These are phyloP conservation scores for Tetradesmus lagerheimii DNA, from an alignment of 139 green algal species.

Conservation along the genomic window DNA sequence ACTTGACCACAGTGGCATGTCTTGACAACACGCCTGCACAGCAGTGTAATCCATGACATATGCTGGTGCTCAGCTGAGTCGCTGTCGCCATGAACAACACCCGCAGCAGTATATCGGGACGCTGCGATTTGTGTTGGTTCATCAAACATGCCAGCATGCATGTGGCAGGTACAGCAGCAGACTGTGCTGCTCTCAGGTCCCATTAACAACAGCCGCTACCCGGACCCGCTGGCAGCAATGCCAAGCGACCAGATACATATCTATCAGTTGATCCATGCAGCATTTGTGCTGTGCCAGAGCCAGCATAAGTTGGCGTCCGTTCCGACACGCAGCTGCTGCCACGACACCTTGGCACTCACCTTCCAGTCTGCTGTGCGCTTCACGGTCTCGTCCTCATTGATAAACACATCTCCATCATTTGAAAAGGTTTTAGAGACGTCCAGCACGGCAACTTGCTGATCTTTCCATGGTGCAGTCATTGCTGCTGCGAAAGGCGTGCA, in stretches of 20 bases:
- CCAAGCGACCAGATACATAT: neutral
- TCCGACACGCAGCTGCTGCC: neutral
- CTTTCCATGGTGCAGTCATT: neutral
- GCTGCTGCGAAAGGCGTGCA: neutral
- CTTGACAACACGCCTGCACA: neutral
- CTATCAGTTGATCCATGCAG: neutral
- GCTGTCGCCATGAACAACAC: neutral
- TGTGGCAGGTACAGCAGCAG: neutral
- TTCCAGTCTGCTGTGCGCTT: conserved; percentile 23
- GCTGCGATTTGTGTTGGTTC: too few relatives aligned
- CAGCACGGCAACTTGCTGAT: neutral
- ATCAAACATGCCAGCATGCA: too few relatives aligned
- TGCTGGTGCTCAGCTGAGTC: neutral
- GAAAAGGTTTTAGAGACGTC: neutral
- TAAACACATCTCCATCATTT: neutral
- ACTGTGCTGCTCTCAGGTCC: neutral
- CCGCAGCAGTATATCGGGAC: too few relatives aligned
- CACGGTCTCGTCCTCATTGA: neutral
- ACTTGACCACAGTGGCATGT: neutral
- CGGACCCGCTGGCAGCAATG: neutral
- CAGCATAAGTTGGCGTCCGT: neutral
- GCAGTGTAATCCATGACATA: neutral
- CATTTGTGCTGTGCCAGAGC: neutral
- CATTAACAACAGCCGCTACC: neutral
- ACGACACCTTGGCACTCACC: neutral